phyloP scores from a whole-genome alignment of 768 basidiomycete species.

The Hemileccinum rubropunctum region DNA sequence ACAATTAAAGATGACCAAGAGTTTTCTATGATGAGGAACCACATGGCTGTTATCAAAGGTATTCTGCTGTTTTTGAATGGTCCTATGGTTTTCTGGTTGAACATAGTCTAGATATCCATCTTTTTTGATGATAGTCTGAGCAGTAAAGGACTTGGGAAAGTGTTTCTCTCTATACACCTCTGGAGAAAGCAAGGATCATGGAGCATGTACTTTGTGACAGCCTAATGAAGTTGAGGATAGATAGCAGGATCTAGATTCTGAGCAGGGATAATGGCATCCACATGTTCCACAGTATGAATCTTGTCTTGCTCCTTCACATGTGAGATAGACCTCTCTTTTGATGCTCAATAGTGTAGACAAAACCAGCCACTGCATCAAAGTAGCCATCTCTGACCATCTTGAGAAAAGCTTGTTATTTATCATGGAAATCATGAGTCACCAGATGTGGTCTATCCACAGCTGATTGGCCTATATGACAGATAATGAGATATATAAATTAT shows the following conservation, averaged over 20 bases:
- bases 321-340: constrained; percentile 57
- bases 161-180: not conserved
- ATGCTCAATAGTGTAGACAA: constrained; percentile 53
- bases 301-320: constrained; percentile 16
- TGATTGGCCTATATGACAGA: not conserved
- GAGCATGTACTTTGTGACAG: not conserved
- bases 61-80: too few species aligned
- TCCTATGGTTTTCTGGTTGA: too few species aligned
- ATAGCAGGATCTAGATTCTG: not conserved
- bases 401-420: constrained; percentile 37
- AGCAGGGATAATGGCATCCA: not conserved
- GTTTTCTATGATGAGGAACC: too few species aligned
- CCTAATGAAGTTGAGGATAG: not conserved
- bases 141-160: not conserved
- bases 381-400: constrained; percentile 31
- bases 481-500: not conserved
- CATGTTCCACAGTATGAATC: not conserved
- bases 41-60: too few species aligned
- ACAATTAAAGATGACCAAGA: too few species aligned
- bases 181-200: not conserved
- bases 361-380: constrained; percentile 41
- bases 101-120: too few species aligned
- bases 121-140: too few species aligned
- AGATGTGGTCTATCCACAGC: not conserved
- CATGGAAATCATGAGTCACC: not conserved